Base-by-base conservation (phyloP, 148 eudicot genomes). In the Mesembryanthemum crystallinum region DNA sequence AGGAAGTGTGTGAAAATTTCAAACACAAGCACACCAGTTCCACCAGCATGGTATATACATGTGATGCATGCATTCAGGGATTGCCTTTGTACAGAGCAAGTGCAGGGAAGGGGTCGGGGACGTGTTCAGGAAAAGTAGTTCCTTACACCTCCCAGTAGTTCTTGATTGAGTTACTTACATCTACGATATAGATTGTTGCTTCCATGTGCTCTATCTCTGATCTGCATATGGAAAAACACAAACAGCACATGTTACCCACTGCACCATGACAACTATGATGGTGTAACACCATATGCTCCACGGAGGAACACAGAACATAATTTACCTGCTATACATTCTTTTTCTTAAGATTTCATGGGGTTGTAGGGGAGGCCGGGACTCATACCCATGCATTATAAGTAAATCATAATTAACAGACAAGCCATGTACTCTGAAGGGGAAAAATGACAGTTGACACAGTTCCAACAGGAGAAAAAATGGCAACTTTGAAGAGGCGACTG, bases 91-190 rank as follows among this genome's bases (percentile, higher is more conserved):
- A 23, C 27, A 23, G 27, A 7, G n/a, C 21, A 5, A 15, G n/a
- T 12, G 11, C 8, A 23, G 27, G 27, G 20, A 17, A 13, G 57
- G n/a, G 57, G n/a, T 4, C 5, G n/a, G n/a, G n/a, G n/a, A 20
- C 3, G 3, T 10, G 64, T 61, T 61, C 5, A 18, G 23, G 42
- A 32, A 64, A 17, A 29, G 17, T 18, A 32, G 6, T 64, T 64
- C 11, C 12, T 32, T 30, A 64, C n/a, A 15, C 67, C 42, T 64
- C 29, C 1, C 67, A 32, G 39, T 29, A 32, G 30, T 21, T n/a
- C n/a, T 68, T 23, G 12, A 49, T 75, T n/a, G 45, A 58, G 43
- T 67, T 24, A 82, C 87, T 82, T 80, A 85, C 87, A 79, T 82
- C 83, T 80, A 27, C 74, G 77, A 71, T 73, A 82, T 33, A 62